Evolutionary conservation across 768 basidiomycete species (phyloP), one percentile per base, ranked within the genome.

Genomic region (Mrakia gelida): DNA sequence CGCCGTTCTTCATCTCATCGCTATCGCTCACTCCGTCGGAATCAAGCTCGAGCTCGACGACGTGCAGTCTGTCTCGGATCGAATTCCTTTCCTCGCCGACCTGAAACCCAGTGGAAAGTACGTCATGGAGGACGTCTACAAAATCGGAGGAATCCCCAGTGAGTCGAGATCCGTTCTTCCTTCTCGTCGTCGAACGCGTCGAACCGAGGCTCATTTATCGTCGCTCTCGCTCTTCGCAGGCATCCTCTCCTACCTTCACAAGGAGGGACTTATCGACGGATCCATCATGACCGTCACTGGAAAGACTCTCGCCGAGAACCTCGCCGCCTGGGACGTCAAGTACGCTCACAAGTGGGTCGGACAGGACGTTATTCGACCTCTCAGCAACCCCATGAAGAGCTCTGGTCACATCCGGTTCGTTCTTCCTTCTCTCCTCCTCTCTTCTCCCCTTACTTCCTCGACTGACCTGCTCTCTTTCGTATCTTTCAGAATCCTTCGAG

Each of bases 51-150:
- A 88, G 49, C 87, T 98, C 72, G 94, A 96, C 81, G 97, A 98
- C 84, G 93, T 98, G 88, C 95, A 97, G 85, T 86, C 84, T 75
- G 93, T 98, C 74, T 96, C 95, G 9, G 95, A 99, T 84, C 90
- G 92, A 67, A 90, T 88, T 0, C 97, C 97, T 15, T 96, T 98
- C 89, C 87, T 98, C 80, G 95, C 96, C 32, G 93, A 99, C 85
- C 89, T 99, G 80, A 97, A 95, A 84, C 97, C 97, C 0, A 94
- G 93, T 80, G 97, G 97, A 54, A 95, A 95, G 85, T 98, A 98
- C 87, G 93, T 98, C 81, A 97, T 98, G 94, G 95, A 95, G 85
- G 93, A 98, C 82, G 90, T 99, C 13, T 90, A 93, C 88, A 93
- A 92, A 84, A 91, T 98, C 77, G 97, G 97, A 75, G 97, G 96